phyloP scores from a whole-genome alignment of 2,329 filamentous ascomycete genomes.

The Thielaviopsis musarum region DNA sequence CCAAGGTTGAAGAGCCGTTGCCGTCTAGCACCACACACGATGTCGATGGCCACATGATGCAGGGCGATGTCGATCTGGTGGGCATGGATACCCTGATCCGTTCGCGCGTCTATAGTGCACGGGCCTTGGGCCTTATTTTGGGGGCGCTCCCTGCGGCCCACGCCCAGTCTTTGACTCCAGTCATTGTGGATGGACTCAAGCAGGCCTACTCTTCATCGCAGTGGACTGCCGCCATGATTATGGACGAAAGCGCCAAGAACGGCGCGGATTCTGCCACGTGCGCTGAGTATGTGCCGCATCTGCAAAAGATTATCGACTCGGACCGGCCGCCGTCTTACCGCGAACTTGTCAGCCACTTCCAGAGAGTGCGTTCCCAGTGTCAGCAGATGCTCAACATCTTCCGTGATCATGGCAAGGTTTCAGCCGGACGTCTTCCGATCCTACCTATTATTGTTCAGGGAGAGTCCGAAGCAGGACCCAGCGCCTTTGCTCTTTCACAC shows the following conservation, averaged over 20 bases:
- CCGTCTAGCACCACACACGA: conserved; percentile 60
- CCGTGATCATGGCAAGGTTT: conserved; percentile 73
- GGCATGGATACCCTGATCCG: conserved; percentile 76
- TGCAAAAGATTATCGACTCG: conserved; percentile 63
- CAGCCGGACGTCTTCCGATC: conserved; percentile 55
- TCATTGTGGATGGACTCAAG: conserved; percentile 47
- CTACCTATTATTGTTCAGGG: conserved; percentile 89
- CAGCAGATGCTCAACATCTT: conserved; percentile 82
- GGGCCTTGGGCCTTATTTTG: conserved; percentile 74
- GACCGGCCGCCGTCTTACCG: conserved; percentile 72
- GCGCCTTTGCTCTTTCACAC: conserved; percentile 73
- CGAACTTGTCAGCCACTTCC: conserved; percentile 78
- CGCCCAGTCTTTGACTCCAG: conserved; percentile 27
- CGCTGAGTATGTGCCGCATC: conserved; percentile 38
- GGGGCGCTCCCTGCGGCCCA: conserved; percentile 56
- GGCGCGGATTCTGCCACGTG: conserved; percentile 29
- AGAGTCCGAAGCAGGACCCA: conserved; percentile 77
- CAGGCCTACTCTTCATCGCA: conserved; percentile 75
- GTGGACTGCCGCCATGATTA: conserved; percentile 61
- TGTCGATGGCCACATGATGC: conserved; percentile 94
- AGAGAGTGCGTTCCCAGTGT: conserved; percentile 80
- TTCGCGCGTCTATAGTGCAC: conserved; percentile 74
- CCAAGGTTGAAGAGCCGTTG: conserved; percentile 58
- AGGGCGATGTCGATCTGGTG: conserved; percentile 88
- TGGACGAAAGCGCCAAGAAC: conserved; percentile 73